Percentiles rank a stretch among this genome's conserved stretches.
Conservation (phyloP, 805 yeast species). For the Kurtzmaniella cleridarum region DNA sequence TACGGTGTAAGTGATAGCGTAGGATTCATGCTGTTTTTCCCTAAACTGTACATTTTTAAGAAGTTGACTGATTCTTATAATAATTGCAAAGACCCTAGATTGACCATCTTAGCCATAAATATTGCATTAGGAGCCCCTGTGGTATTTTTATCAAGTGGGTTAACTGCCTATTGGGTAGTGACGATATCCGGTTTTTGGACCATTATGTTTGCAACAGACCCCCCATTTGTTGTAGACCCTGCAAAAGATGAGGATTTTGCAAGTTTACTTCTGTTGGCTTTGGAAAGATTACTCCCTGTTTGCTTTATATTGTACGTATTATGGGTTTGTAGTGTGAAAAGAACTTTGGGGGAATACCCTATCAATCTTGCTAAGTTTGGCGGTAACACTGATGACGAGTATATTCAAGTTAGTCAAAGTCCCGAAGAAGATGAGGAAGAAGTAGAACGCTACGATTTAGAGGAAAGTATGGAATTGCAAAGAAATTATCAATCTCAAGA, state of each 20-base stretch:
- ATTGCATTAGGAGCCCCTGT: constrained; percentile 59
- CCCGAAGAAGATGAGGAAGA: not conserved
- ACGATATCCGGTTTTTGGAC: constrained; percentile 79
- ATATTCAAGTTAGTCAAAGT: not conserved
- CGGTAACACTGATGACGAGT: not conserved
- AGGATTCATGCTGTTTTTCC: constrained; percentile 66
- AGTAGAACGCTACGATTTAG: no score
- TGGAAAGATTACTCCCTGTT: constrained; percentile 71
- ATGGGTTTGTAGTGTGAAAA: constrained; percentile 52
- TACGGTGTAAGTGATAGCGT: constrained; percentile 52
- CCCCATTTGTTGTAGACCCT: constrained; percentile 61
- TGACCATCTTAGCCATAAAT: constrained; percentile 51
- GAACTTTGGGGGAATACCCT: constrained; percentile 35
- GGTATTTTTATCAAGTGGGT: constrained; percentile 44
- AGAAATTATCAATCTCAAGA: not conserved
- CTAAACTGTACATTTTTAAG: constrained; percentile 62
- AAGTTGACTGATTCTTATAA: constrained; percentile 24
- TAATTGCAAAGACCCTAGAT: constrained; percentile 69
- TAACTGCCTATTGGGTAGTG: constrained; percentile 50
- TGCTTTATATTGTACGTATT: constrained; percentile 65
- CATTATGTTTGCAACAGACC: constrained; percentile 67
- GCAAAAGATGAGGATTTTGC: constrained; percentile 50
- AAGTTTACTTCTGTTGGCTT: constrained; percentile 60
- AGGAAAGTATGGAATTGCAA: not conserved
- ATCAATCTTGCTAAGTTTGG: constrained; percentile 1